Evolutionary conservation across 495 filamentous ascomycete species (phyloP).

Genomic region (Mytilinidion resinicola): DNA sequence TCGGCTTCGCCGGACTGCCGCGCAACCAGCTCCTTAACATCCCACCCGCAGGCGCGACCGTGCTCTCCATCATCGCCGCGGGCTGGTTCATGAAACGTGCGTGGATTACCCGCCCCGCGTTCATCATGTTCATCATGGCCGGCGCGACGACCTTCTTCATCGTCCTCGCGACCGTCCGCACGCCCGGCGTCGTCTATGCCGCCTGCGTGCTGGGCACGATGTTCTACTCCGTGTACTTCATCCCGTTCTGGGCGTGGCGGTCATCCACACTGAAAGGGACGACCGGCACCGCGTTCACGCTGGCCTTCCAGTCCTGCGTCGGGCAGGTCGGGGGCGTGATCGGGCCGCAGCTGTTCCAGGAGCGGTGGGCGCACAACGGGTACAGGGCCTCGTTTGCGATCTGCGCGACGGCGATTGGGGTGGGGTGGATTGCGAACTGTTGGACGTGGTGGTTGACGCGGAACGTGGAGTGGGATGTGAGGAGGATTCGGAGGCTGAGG

Average conservation of each 20-base stretch:
- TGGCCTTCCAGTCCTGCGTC: constrained; percentile 32
- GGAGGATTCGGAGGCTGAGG: constrained; percentile 25
- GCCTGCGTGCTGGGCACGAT: constrained; percentile 27
- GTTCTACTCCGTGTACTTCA: constrained; percentile 27
- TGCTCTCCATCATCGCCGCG: constrained; percentile 28
- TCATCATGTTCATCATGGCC: constrained; percentile 22
- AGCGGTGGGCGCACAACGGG: constrained; percentile 27
- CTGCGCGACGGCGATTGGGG: constrained; percentile 23
- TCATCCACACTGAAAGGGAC: constrained; percentile 31
- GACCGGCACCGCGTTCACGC: constrained; percentile 35
- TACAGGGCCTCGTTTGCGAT: constrained; percentile 36
- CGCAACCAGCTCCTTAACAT: constrained; percentile 37
- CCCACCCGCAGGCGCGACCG: constrained; percentile 25
- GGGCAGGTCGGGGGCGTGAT: constrained; percentile 36
- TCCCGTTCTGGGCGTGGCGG: constrained; percentile 36
- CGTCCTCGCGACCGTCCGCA: constrained; percentile 18
- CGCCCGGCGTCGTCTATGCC: constrained; percentile 29
- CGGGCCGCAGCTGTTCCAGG: constrained; percentile 35
- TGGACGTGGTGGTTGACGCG: constrained; percentile 36
- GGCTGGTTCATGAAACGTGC: constrained; percentile 18
- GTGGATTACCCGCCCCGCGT: constrained; percentile 17
- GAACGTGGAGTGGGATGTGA: constrained; percentile 33
- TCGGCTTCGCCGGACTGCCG: constrained; percentile 33
- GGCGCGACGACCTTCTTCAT: constrained; percentile 29
- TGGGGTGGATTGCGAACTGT: constrained; percentile 26